phyloP scores from a whole-genome alignment of 75 land plant genomes.

The Picea sitchensis region DNA sequence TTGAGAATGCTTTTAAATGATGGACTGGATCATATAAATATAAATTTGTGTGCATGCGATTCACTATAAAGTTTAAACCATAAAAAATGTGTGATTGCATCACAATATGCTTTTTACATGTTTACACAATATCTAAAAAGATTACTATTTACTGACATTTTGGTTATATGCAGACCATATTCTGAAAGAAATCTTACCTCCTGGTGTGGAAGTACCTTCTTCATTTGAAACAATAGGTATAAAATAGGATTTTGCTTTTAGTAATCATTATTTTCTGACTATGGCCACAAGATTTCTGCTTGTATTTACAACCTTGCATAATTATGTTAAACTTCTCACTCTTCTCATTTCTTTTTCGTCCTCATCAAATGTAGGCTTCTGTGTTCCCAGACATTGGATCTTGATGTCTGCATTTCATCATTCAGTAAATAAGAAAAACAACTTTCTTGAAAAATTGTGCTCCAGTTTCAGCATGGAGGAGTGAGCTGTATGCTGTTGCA shows the following conservation, averaged over 20 bases:
- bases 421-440: background rate
- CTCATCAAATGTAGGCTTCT: background rate
- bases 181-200: conserved; percentile 81
- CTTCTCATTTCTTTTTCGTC: background rate
- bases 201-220: conserved; percentile 80
- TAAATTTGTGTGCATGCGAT: no score
- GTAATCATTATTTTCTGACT: background rate
- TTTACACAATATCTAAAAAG: background rate
- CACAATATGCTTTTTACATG: background rate
- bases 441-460: background rate
- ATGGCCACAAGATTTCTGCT: background rate
- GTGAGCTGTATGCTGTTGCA: background rate
- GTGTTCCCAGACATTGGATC: background rate
- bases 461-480: background rate
- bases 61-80: no score
- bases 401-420: background rate
- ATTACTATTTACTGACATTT: background rate
- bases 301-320: background rate
- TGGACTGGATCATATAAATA: no score
- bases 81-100: background rate
- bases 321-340: background rate
- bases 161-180: conserved; percentile 63
- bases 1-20: no score
- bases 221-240: conserved; percentile 97
- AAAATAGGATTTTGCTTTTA: conserved; percentile 19